Evolutionary conservation across 2,329 filamentous ascomycete genomes (phyloP), one percentile per base, ranked within the genome.

Genomic region (Parascedosporium putredinis): DNA sequence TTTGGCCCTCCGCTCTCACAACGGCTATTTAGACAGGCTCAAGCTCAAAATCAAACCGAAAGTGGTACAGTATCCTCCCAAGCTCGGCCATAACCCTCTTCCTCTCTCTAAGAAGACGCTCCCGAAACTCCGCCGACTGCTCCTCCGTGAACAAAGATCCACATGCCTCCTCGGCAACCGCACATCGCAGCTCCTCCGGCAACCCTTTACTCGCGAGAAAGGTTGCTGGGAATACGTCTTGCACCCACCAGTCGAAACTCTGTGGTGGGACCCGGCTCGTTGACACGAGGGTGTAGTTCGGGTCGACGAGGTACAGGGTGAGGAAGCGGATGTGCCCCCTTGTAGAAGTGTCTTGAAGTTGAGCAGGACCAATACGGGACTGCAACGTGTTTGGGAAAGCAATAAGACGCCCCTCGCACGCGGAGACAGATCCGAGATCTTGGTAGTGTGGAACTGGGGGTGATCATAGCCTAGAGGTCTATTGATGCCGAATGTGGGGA

Each of bases 71-170:
- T n/a, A n/a, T n/a, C n/a, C n/a, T n/a, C n/a, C n/a, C n/a, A n/a
- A n/a, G n/a, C n/a, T 24, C 31, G n/a, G 36, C 47, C 47, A 49
- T 49, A 34, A 49, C 43, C 34, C 34, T 49, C 36, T 49, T 36
- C 23, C 27, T 49, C 47, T 49, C 34, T 7, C 34, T 18, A 34
- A 49, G 6, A n/a, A 42, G 42, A 9, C 47, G 16, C 16, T 34
- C 27, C 36, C 36, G 44, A 38, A 49, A 49, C n/a, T 20, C 47
- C 23, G 24, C 24, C 34, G 47, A 34, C 47, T 49, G n/a, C n/a
- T 31, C 22, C 36, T n/a, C 10, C 10, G 24, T 49, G 18, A 49
- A 16, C 23, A 42, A 12, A 9, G 16, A 5, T 38, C 36, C 47
- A 2, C 36, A 31, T 3, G 36, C 47, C 24, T 42, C 47, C 23